phyloP scores from a whole-genome alignment of 148 eudicot species.

The Persicaria tinctoria region DNA sequence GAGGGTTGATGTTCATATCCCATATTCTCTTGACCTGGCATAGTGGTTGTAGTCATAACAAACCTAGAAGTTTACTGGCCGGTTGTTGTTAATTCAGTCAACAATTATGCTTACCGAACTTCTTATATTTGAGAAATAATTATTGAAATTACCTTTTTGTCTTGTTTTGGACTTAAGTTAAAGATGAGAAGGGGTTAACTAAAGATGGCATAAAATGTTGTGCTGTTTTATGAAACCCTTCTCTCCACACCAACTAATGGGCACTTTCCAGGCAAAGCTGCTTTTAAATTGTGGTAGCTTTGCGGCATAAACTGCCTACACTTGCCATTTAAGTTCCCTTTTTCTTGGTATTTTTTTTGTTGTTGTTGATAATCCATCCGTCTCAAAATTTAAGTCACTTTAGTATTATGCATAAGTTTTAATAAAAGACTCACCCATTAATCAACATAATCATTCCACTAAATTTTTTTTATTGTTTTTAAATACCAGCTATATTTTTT shows the following conservation, averaged over 20 bases:
- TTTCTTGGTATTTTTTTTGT: no score
- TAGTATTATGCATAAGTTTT: neutral
- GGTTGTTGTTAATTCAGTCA: neutral
- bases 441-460: no score
- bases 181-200: neutral
- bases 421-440: no score
- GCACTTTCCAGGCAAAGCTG: neutral
- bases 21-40: no score
- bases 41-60: conserved; percentile 4
- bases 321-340: no score
- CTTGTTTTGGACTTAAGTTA: no score
- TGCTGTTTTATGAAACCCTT: neutral
- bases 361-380: no score
- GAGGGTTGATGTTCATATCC: no score
- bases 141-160: no score
- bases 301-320: neutral
- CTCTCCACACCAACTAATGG: neutral
- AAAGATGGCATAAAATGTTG: neutral
- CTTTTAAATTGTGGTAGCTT: neutral
- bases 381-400: neutral
- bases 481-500: no score
- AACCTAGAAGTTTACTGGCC: conserved; percentile 12
- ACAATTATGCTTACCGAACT: conserved; percentile 16
- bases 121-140: neutral
- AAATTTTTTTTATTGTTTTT: no score